Base-by-base conservation (phyloP, 2,329 filamentous ascomycete genomes). In the Fusarium sp. region DNA sequence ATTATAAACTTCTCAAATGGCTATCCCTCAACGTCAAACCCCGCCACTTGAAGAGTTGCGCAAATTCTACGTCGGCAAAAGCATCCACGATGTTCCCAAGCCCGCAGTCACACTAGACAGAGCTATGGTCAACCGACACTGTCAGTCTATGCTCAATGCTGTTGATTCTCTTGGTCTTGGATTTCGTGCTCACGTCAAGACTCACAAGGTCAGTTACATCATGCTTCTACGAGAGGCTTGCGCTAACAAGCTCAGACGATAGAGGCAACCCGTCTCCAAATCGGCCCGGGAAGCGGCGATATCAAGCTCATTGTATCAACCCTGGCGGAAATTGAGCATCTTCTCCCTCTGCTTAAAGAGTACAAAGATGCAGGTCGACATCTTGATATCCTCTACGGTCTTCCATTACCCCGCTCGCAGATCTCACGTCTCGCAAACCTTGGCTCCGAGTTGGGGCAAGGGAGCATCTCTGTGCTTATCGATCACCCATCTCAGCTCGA, bases 111-210 rank as follows among this genome's bases (percentile, higher is more conserved):
- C 92, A 7, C 76, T 92, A 1, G 89, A 92, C 69, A 76, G 81
- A 18, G 85, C 87, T 2, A 85, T 88, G 6, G 81, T 90, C 6
- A 78, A 80, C 8, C 80, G 84, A 7, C 90, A 92, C 65, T 92
- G 90, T 75, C 73, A 82, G 19, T 82, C 86, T 2, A 90, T 92
- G 86, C 83, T 89, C 0, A 75, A 84, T 0, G 84, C 88, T 1
- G 83, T 84, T 4, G 74, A 82, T 10, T 77, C 80, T 15, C 77
- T 92, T 1, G 82, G 81, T 0, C 82, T 91, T 0, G 84, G 81
- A 0, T 92, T 92, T 66, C 82, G 90, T 18, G 87, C 88, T 0
- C 90, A 92, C 73, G 84, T 92, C 10, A 92, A 92, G 78, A 91
- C 89, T 12, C 90, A 92, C 77, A 92, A 92, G 80, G 88, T 88